Base-by-base conservation (phyloP, 768 basidiomycete species). In the Lentinula guzmanii region DNA sequence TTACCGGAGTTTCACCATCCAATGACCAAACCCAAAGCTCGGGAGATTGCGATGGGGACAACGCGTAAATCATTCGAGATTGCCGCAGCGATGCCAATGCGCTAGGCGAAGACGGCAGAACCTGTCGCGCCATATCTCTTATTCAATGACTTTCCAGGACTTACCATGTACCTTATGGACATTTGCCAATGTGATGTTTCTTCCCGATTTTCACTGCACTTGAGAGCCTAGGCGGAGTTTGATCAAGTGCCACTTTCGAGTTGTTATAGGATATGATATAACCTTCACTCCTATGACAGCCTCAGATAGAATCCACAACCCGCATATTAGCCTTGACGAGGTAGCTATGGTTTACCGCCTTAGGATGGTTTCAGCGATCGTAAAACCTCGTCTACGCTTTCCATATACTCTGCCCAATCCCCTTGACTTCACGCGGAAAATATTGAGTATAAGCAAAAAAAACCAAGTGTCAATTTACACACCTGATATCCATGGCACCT, bases 51-150 rank as follows among this genome's bases (percentile, higher is more conserved):
- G 28, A 28, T 28, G 28, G 28, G 28, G 28, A 28, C 28, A 39
- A 39, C 37, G 7, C 13, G 37, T 39, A 13, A 39, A 39, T 39
- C 37, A 13, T 39, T 34, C 5, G 31, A 34, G 34, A 39, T 54
- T 54, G 53, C 53, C 53, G 53, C 53, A 54, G 18, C 53, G 4
- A 54, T 41, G 52, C 33, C 52, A 52, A 54, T 24, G 53, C 53
- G 53, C 53, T 54, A 54, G 53, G 53, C 53, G 53, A 39, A 54
- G 7, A 16, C 53, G 53, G 53, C 35, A 54, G 53, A 54, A 37
- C 11, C 16, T n/a, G 31, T 13, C 53, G 35, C 10, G 35, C 33
- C 9, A 21, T n/a, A 33, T 9, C 53, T 54, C 37, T 39, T 13
- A 54, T 54, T 54, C 35, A 54, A 41, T 54, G 18, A 18, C 24